Base-by-base conservation (phyloP, 1,139 yeast genomes). In the Suhomyces guaymorum region DNA sequence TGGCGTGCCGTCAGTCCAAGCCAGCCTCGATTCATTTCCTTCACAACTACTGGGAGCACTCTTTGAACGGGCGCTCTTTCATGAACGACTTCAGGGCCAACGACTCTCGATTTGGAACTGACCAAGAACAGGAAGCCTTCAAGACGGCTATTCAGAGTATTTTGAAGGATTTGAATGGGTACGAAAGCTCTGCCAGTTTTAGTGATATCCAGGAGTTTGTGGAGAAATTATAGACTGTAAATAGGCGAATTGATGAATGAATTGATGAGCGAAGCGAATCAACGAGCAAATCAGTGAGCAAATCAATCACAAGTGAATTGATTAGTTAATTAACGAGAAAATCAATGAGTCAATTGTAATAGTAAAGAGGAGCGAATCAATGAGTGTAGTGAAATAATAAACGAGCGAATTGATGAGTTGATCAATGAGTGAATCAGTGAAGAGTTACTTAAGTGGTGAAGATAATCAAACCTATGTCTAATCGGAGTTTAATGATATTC, bases 11-110 rank as follows among this genome's bases (percentile, higher is more conserved):
- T n/a, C 48, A 54, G 28, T 57, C 65, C 39, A 32, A 40, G 14
- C 35, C 44, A 2, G 64, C 68, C n/a, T 54, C 54, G 19, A 42
- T 55, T n/a, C 49, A 54, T 13, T 68, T 70, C 37, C 50, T 69
- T 29, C 46, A 54, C 26, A 48, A 53, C 27, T 59, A 60, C 40
- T 68, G 73, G 73, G 33, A 34, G 16, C 43, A 38, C 8, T 38
- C 60, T 5, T 30, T 52, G 1, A 44, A 48, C 5, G 49, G 59
- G 4, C 52, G 59, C 7, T 51, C 63, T 1, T 62, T 67, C 35
- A 23, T 57, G 7, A 42, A 45, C 4, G 59, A 54, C 30, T 59
- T 51, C 30, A 35, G 35, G 8, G 45, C 41, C 17, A 51, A 48
- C 12, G 35, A 40, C 4, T 27, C 43, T 10, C 27, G 36, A 16